Evolutionary conservation across 129 eudicot genomes (phyloP).

Genomic region (sunflower (Helianthus annuus)): DNA sequence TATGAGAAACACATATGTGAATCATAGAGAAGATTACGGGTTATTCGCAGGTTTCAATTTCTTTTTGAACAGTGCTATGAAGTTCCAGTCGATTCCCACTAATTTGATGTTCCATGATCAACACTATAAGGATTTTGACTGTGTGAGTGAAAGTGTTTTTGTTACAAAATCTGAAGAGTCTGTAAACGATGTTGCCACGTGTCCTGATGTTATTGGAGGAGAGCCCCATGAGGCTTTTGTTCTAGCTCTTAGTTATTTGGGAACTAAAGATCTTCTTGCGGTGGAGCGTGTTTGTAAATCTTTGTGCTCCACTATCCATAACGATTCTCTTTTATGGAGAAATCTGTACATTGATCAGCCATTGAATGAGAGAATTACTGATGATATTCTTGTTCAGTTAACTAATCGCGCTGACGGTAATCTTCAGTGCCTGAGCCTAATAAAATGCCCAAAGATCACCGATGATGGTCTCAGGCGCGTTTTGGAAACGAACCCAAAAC

Average conservation of each 20-base stretch:
- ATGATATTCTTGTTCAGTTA: conserved; percentile 69
- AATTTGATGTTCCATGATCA: conserved; percentile 25
- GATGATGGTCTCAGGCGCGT: conserved; percentile 70
- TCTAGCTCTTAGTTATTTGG: conserved; percentile 66
- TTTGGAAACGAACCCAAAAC: conserved; percentile 51
- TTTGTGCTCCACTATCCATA: conserved; percentile 49
- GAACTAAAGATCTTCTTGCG: conserved; percentile 61
- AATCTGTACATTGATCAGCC: conserved; percentile 69
- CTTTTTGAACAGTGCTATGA: conserved; percentile 50
- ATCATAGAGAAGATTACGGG: conserved; percentile 40
- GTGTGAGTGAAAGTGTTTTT: conserved; percentile 30
- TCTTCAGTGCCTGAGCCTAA: conserved; percentile 68
- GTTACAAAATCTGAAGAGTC: conserved; percentile 4
- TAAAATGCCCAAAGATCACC: conserved; percentile 75
- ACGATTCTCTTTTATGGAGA: conserved; percentile 73
- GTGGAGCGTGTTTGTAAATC: conserved; percentile 77
- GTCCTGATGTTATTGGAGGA: conserved; percentile 39
- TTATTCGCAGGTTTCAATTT: conserved; percentile 59
- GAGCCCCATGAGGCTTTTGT: conserved; percentile 60
- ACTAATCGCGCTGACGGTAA: conserved; percentile 70
- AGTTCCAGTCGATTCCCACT: conserved; percentile 46
- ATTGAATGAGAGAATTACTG: conserved; percentile 67
- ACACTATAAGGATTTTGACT: conserved; percentile 21
- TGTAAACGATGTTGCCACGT: conserved; percentile 21
- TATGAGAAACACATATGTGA: conserved; percentile 37